Evolutionary conservation across 768 basidiomycete species (phyloP).

Genomic region (Agaricus subrufescens): DNA sequence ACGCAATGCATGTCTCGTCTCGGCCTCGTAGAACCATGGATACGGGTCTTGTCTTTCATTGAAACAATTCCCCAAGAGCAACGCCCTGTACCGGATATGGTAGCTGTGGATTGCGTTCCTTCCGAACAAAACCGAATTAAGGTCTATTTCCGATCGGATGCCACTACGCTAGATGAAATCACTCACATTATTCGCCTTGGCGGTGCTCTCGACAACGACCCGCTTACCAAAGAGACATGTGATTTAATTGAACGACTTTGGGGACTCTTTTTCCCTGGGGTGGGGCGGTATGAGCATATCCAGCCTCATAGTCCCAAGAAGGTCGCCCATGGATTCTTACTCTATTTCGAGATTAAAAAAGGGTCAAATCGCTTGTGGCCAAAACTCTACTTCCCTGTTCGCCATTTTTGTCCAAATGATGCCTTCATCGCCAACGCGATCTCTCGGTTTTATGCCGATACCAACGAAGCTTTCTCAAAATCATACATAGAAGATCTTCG

Average conservation of each 20-base stretch:
- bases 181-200: constrained; percentile 11
- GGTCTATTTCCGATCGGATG: constrained; percentile 14
- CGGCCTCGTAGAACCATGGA: constrained; percentile 10
- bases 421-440: constrained; percentile 12
- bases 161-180: constrained; percentile 11
- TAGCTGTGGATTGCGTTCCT: constrained; percentile 14
- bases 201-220: constrained; percentile 11
- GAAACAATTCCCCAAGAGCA: background rate
- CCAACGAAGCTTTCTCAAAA: constrained; percentile 8
- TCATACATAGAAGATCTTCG: constrained; percentile 10
- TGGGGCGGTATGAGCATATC: constrained; percentile 9
- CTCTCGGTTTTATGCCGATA: constrained; percentile 9
- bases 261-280: constrained; percentile 12
- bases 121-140: constrained; percentile 14
- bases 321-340: constrained; percentile 11
- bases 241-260: constrained; percentile 12
- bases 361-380: constrained; percentile 11
- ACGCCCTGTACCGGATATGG: constrained; percentile 12
- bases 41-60: constrained; percentile 11
- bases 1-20: constrained; percentile 10
- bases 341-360: constrained; percentile 14
- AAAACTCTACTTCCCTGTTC: constrained; percentile 16
- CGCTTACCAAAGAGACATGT: constrained; percentile 9
- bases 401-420: constrained; percentile 15
- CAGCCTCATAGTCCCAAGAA: constrained; percentile 4